Evolutionary conservation across 345 rosid genomes (phyloP).

Genomic region (Hirschfeldia incana): DNA sequence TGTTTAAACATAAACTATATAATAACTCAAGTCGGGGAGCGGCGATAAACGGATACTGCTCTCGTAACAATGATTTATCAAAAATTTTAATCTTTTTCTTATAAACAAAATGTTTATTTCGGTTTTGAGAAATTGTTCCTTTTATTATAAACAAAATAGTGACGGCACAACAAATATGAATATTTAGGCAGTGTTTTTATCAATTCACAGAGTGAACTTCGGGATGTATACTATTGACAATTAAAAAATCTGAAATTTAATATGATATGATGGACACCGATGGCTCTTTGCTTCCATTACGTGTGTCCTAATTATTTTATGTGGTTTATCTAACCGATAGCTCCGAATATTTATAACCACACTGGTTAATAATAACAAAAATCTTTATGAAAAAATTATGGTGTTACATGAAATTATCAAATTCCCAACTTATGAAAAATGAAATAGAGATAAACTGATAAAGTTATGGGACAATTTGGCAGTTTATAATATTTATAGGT

Average conservation of each 20-base stretch:
- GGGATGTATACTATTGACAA: no score
- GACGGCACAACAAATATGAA: conserved; percentile 18
- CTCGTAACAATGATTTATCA: background rate
- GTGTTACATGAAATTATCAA: conserved; percentile 24
- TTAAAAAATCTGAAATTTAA: no score
- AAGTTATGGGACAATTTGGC: background rate
- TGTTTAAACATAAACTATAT: background rate
- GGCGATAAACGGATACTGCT: background rate
- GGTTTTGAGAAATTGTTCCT: background rate
- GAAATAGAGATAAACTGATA: background rate
- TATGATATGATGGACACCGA: no score
- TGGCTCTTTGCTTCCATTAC: no score
- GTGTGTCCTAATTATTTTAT: no score
- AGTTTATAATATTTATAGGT: background rate
- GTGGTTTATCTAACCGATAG: no score
- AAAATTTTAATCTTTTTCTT: no score
- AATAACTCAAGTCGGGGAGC: background rate
- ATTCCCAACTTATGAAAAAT: background rate
- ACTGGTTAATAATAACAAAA: no score
- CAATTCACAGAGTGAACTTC: no score
- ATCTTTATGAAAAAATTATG: background rate
- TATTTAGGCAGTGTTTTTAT: conserved; percentile 10
- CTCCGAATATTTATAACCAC: no score
- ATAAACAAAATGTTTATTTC: background rate
- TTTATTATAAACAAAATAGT: background rate